phyloP scores from a whole-genome alignment of 176 grass and related monocot species.

The Phragmites australis region DNA sequence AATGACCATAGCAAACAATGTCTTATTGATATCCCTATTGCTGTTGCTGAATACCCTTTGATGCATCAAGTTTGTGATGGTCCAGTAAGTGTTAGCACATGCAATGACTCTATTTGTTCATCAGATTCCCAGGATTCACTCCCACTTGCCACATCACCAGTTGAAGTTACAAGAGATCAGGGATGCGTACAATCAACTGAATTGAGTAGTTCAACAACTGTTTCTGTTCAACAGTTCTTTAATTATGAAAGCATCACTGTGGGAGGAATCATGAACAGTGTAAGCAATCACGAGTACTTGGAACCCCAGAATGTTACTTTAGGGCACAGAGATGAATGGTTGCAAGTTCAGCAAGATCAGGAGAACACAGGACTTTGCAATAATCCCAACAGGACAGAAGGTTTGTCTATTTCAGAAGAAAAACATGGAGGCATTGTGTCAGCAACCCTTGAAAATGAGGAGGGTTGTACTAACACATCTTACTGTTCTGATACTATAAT shows the following conservation, averaged over 20 bases:
- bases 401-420: conserved; percentile 26
- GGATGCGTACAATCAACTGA: conserved; percentile 25
- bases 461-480: background rate
- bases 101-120: conserved; percentile 36
- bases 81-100: conserved; percentile 36
- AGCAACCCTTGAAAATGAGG: conserved; percentile 28
- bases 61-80: conserved; percentile 54
- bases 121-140: conserved; percentile 37
- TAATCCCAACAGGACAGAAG: conserved; percentile 5
- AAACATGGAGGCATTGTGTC: background rate
- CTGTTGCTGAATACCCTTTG: conserved; percentile 65
- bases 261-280: conserved; percentile 26
- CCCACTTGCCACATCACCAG: background rate
- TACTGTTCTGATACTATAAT: conserved; percentile 33
- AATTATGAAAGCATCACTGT: conserved; percentile 21
- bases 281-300: conserved; percentile 14
- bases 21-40: conserved; percentile 51
- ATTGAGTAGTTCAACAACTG: conserved; percentile 27
- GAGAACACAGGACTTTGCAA: background rate
- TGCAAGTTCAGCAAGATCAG: conserved; percentile 31
- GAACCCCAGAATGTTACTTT: conserved; percentile 15
- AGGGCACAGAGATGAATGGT: conserved; percentile 37
- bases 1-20: conserved; percentile 17
- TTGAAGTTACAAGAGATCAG: conserved; percentile 31
- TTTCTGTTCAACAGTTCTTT: conserved; percentile 39